A percentile compares a stretch with the other conserved stretches of the same genome.
Evolutionary conservation across 139 green algal species (phyloP).

Genomic region (Chlamydomonas urium): DNA sequence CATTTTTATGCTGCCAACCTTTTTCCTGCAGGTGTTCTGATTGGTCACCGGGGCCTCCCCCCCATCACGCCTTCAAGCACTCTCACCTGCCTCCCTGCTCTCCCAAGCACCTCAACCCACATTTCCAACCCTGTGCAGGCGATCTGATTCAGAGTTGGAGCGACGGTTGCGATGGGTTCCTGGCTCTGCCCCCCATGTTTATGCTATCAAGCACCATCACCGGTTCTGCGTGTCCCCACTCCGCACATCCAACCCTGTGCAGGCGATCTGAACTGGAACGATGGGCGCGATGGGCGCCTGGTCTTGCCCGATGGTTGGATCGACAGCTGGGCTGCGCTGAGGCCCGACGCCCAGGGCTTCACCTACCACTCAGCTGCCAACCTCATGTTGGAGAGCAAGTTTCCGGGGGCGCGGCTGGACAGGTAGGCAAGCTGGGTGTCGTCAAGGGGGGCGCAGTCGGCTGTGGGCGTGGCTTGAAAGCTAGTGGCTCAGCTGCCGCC

Average conservation of each 20-base stretch:
- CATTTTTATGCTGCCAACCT: no score
- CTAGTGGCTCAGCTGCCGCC: no score
- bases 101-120: neutral
- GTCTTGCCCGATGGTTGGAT: conserved; percentile 41
- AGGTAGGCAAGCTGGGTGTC: no score
- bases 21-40: no score
- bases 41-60: no score
- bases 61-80: no score
- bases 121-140: conserved; percentile 11
- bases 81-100: no score
- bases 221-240: neutral
- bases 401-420: conserved; percentile 36
- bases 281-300: conserved; percentile 30
- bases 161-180: neutral
- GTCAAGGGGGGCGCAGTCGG: no score
- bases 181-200: neutral
- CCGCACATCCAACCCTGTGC: conserved; percentile 23
- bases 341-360: conserved; percentile 33
- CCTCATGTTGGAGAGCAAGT: conserved; percentile 44
- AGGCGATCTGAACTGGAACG: conserved; percentile 58
- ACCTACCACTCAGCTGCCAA: conserved; percentile 55
- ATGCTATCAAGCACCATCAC: neutral
- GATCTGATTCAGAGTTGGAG: neutral
- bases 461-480: no score
- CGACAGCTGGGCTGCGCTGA: conserved; percentile 34